Conservation (phyloP, 345 rosid species). For the Eutrema japonicum region DNA sequence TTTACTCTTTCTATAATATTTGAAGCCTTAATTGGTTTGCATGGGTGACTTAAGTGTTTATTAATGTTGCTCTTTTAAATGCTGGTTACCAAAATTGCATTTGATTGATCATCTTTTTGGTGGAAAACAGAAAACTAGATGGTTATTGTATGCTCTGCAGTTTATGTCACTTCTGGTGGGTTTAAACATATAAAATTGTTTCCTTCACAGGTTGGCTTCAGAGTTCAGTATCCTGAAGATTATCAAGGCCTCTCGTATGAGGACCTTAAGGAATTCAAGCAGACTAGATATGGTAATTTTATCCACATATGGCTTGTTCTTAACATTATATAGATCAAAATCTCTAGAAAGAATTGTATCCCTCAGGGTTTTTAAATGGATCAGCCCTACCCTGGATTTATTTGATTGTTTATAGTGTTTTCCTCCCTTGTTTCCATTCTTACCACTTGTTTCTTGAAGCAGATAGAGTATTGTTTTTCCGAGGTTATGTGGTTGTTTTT, state of each 20-base stretch:
- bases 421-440: constrained; percentile 19
- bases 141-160: constrained; percentile 25
- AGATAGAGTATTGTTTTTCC: constrained; percentile 21
- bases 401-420: constrained; percentile 4
- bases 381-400: constrained; percentile 13
- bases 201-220: constrained; percentile 78
- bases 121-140: constrained; percentile 16
- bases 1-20: constrained; percentile 9
- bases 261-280: constrained; percentile 97
- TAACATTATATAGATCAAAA: constrained; percentile 14
- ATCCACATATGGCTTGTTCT: constrained; percentile 28
- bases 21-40: constrained; percentile 11
- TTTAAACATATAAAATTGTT: constrained; percentile 15
- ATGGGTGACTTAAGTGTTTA: constrained; percentile 15
- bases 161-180: constrained; percentile 24
- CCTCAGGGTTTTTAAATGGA: constrained; percentile 9
- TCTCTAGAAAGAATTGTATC: constrained; percentile 8
- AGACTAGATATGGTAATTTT: constrained; percentile 89
- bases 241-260: constrained; percentile 84
- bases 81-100: constrained; percentile 2
- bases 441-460: constrained; percentile 31
- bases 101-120: constrained; percentile 19
- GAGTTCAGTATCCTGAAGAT: constrained; percentile 93
- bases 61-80: constrained; percentile 21
- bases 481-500: constrained; percentile 32